Base-by-base conservation (phyloP, 2,329 filamentous ascomycete genomes). In the Apiospora rasikravindrae region DNA sequence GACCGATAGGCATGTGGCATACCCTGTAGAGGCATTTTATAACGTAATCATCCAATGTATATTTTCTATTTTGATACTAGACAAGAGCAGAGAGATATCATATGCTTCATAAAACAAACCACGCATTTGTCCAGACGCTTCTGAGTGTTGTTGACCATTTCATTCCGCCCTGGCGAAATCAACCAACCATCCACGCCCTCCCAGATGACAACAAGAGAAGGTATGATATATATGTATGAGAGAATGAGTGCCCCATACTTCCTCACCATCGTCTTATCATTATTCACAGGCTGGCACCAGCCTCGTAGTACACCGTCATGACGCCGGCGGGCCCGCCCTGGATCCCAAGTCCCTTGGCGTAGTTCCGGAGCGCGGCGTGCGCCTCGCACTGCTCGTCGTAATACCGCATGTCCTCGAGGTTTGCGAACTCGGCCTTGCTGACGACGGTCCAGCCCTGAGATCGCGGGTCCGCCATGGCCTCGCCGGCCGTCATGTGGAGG, bases 391-490 rank as follows among this genome's bases (percentile, higher is more conserved):
- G 80, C 4, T 81, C 82, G 77, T 91, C 89, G 76, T 90, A 90
- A 78, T 85, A 90, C 69, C 88, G 82, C 85, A 90, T 87, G 75
- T 90, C 88, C 22, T 87, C 87, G 51, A 87, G 74, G 19, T 82
- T 86, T 16, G 84, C 83, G 75, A 90, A 90, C 2, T 84, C 84
- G 13, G 86, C 88, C 75, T 87, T 84, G 3, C 86, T 86, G 22
- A 85, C 82, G 69, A 90, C 71, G n/a, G 85, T 89, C 80, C 83
- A 89, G 37, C 88, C 88, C 77, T 88, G 84, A 77, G 82, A 85
- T 33, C 88, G 85, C 2, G 85, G 81, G 73, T 89, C 87, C 24
- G 84, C 80, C 73, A 86, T 78, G 3, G 86, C 83, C 13, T 80
- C 77, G 26, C 88, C 88, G 19, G 88, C 90, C 81, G 83, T 74